Evolutionary conservation across 2,329 filamentous ascomycete genomes (phyloP), one percentile per base, ranked within the genome.

Genomic region (Colletotrichum kahawae): DNA sequence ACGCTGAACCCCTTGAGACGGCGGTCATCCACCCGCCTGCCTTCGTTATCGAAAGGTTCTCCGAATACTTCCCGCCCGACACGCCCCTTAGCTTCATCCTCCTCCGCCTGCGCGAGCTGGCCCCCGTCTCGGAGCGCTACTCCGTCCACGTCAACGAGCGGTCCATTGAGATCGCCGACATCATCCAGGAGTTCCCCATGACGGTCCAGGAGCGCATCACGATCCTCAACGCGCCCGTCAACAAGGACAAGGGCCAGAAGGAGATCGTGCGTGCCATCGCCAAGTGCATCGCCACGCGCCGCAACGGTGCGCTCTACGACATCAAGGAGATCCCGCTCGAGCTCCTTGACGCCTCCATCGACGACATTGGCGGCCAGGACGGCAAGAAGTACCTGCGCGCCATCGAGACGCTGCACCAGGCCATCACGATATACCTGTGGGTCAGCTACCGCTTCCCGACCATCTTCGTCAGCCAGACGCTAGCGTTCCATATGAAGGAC

Each of bases 361-460:
- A 69, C 8, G 71, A 77, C 66, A 75, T 72, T 29, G 21, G 57
- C n/a, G 59, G 65, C n/a, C 66, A 77, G 31, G 76, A 51, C 43
- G 43, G 76, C 48, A 71, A 34, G 14, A 78, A 82, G 7, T 95
- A 95, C 78, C 88, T 99, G 13, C 86, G 87, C 70, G 84, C 88
- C 10, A 87, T 98, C 24, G 97, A 99, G 82, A 83, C 86, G 4
- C 88, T 99, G 18, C 97, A 99, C 85, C 94, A 95, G 79, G 88
- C 92, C 33, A 87, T 99, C 48, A 95, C 96, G 59, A 86, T 96
- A 62, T 99, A 98, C 82, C 89, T 98, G 3, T 99, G 97, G 97
- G 88, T 99, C 18, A 96, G 94, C 79, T 98, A 96, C 84, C 93
- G 96, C 8, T 98, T 96, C 83, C 89, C 92, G 5, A 94, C 95